These are phyloP conservation scores for Neurospora sublineolata DNA, from an alignment of 495 filamentous ascomycete species.

Conservation along the genomic window DNA sequence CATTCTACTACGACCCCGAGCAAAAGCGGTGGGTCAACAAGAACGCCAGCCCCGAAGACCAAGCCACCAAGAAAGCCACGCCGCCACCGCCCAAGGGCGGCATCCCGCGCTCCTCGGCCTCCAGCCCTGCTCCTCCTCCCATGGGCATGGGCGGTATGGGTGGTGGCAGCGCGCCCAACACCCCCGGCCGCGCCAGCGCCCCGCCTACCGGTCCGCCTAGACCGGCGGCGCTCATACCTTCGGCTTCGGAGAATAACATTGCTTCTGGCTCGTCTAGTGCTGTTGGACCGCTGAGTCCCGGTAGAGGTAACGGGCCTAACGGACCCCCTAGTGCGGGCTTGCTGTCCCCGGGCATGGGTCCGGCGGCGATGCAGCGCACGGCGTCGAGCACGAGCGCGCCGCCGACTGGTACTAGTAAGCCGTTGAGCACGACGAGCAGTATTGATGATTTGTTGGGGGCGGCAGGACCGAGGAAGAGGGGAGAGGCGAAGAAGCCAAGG, in stretches of 20 bases:
- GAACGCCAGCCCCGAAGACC: conserved; percentile 54
- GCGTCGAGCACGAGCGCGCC: conserved; percentile 30
- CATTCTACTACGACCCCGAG: conserved; percentile 87
- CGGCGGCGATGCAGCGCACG: conserved; percentile 36
- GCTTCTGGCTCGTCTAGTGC: neutral
- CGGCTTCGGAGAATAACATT: conserved; percentile 10
- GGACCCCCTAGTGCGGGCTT: neutral
- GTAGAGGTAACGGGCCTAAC: neutral
- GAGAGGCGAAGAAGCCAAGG: conserved; percentile 54
- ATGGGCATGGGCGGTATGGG: conserved; percentile 3
- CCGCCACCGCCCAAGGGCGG: conserved; percentile 37
- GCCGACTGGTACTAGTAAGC: conserved; percentile 47
- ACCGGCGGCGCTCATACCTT: conserved; percentile 36
- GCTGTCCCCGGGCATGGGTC: conserved; percentile 18
- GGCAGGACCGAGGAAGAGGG: conserved; percentile 52
- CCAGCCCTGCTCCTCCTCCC: conserved; percentile 21
- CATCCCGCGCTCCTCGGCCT: conserved; percentile 20
- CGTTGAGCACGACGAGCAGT: conserved; percentile 66
- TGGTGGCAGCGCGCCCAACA: conserved; percentile 7
- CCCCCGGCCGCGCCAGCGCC: conserved; percentile 18
- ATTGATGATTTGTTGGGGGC: conserved; percentile 78
- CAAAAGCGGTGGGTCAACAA: conserved; percentile 98
- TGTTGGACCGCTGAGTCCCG: neutral
- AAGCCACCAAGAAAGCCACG: conserved; percentile 32
- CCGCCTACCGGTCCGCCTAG: conserved; percentile 28